Evolutionary conservation across 129 eudicot species (phyloP).

Genomic region (Deinandra increscens): DNA sequence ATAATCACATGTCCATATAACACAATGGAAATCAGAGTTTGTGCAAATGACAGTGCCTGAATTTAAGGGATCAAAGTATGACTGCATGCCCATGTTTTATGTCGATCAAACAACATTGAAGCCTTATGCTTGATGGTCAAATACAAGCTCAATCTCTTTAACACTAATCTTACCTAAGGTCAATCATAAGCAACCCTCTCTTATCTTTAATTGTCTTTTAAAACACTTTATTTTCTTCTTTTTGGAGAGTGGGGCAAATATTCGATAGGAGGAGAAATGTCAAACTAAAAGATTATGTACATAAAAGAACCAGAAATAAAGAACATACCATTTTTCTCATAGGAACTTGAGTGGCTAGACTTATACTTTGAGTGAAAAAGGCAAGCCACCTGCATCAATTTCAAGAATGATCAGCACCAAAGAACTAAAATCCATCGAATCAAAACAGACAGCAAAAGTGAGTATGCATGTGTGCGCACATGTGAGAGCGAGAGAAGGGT

Average conservation of each 20-base stretch:
- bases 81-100: neutral
- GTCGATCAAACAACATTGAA: neutral
- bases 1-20: neutral
- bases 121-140: neutral
- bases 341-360: slow-evolving; percentile 56
- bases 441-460: slow-evolving; percentile 1
- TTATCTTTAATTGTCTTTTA: neutral
- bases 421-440: neutral
- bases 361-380: slow-evolving; percentile 49
- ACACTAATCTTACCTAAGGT: neutral
- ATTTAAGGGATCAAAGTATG: neutral
- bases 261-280: too few species aligned
- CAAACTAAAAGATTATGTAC: neutral
- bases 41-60: neutral
- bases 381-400: slow-evolving; percentile 49
- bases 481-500: neutral
- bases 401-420: neutral
- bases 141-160: neutral
- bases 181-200: slow-evolving; percentile 1
- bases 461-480: neutral
- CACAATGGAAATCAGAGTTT: neutral
- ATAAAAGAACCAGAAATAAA: slow-evolving; percentile 2
- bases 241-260: neutral
- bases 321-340: slow-evolving; percentile 38
- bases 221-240: neutral